phyloP scores from a whole-genome alignment of 2,329 filamentous ascomycete species.

The Pyrenochaeta sp. region DNA sequence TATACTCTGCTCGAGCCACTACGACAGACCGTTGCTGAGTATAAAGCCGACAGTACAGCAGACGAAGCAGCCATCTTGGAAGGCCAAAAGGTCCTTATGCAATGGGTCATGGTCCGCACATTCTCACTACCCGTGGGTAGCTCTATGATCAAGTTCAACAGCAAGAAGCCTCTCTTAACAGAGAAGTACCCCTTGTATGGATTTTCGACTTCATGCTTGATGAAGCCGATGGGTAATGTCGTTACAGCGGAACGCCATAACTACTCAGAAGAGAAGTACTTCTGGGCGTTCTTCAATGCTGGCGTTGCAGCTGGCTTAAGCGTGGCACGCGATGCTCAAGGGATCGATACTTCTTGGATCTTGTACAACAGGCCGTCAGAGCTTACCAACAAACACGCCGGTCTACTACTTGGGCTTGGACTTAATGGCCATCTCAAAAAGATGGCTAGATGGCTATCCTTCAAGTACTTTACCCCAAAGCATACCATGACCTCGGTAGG shows the following conservation, averaged over 20 bases:
- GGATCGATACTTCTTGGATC: constrained; percentile 98
- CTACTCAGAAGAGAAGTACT: constrained; percentile 95
- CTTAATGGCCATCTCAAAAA: constrained; percentile 94
- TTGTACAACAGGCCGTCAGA: constrained; percentile 96
- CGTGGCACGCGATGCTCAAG: constrained; percentile 87
- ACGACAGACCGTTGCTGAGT: constrained; percentile 78
- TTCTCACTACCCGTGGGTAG: constrained; percentile 88
- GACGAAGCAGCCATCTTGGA: constrained; percentile 88
- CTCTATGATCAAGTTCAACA: constrained; percentile 85
- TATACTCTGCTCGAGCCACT: constrained; percentile 84
- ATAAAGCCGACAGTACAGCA: constrained; percentile 77
- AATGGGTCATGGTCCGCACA: constrained; percentile 84
- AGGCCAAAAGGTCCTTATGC: constrained; percentile 88
- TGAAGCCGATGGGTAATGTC: constrained; percentile 90
- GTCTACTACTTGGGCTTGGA: constrained; percentile 87
- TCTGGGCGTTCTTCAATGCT: constrained; percentile 98
- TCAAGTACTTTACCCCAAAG: constrained; percentile 98
- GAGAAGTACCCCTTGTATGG: constrained; percentile 90
- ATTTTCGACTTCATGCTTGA: constrained; percentile 89
- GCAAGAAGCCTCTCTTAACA: constrained; percentile 86
- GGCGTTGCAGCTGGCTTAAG: constrained; percentile 91
- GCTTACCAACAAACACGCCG: constrained; percentile 93
- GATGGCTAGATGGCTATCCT: constrained; percentile 96
- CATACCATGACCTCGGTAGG: constrained; percentile 99
- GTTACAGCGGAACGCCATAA: constrained; percentile 88